A percentile compares a stretch with the other conserved stretches of the same genome.
These are phyloP conservation scores for Apophysomyces ossiformis DNA, from an alignment of 371 early-diverging fungal genomes.

Conservation along the genomic window DNA sequence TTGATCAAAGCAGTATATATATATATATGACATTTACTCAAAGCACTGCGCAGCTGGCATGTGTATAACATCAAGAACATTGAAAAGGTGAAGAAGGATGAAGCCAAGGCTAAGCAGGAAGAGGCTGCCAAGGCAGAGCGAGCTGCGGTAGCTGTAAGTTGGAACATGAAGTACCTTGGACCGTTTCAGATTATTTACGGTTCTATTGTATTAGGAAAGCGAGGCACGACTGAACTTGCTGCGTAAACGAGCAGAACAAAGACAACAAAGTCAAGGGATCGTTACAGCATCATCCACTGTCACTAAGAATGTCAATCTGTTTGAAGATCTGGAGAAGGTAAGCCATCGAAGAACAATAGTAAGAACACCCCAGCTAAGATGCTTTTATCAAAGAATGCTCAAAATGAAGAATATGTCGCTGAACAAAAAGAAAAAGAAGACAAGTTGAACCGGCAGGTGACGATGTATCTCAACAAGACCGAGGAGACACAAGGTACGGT, in stretches of 20 bases:
- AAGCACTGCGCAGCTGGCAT: slow-evolving; percentile 61
- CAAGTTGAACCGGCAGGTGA: slow-evolving; percentile 60
- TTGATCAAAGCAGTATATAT: not conserved
- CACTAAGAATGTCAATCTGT: slow-evolving; percentile 62
- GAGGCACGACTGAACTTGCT: slow-evolving; percentile 59
- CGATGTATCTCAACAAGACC: slow-evolving; percentile 67
- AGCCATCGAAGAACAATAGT: not conserved
- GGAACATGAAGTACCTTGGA: not conserved
- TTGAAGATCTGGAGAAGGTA: slow-evolving; percentile 52
- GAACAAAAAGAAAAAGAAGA: slow-evolving; percentile 62
- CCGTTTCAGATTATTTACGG: not conserved
- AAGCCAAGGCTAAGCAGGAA: slow-evolving; percentile 63
- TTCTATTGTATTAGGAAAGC: slow-evolving; percentile 50
- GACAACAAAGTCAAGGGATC: slow-evolving; percentile 13
- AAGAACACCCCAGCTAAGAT: slow-evolving; percentile 2
- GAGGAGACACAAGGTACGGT: slow-evolving; percentile 38
- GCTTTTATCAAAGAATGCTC: not conserved
- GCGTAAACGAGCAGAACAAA: slow-evolving; percentile 50
- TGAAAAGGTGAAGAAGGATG: slow-evolving; percentile 71
- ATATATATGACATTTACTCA: not conserved
- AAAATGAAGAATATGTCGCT: slow-evolving; percentile 62
- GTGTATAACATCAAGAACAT: slow-evolving; percentile 78
- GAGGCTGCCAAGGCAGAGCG: slow-evolving; percentile 52
- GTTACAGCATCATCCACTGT: not conserved
- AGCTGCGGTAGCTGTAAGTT: slow-evolving; percentile 53